A percentile compares a stretch with the other conserved stretches of the same genome.
Evolutionary conservation across 2,329 filamentous ascomycete species (phyloP).

Genomic region (Sphaerulina musiva): DNA sequence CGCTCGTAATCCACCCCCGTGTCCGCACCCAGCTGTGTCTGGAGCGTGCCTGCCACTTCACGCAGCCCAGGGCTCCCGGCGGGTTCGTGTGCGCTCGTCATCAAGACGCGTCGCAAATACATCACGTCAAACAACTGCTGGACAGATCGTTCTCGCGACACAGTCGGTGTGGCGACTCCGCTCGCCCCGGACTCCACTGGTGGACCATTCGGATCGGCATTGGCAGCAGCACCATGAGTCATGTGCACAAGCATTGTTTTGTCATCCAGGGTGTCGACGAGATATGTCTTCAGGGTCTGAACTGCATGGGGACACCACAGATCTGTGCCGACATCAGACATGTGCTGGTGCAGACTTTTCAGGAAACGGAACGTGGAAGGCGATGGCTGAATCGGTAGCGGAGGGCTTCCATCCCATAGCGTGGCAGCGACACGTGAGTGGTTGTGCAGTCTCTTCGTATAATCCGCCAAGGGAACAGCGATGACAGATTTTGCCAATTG

Average conservation of each 20-base stretch:
- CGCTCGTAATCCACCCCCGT: slow-evolving; percentile 43
- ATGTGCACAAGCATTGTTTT: slow-evolving; percentile 32
- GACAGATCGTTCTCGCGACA: slow-evolving; percentile 21
- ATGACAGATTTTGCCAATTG: slow-evolving; percentile 53
- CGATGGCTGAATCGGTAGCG: slow-evolving; percentile 72
- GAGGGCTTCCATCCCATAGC: slow-evolving; percentile 74
- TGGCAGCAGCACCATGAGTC: slow-evolving; percentile 16
- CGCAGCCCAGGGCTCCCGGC: not conserved
- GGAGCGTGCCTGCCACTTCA: slow-evolving; percentile 36
- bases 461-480: slow-evolving; percentile 6
- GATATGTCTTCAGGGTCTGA: slow-evolving; percentile 52
- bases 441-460: slow-evolving; percentile 2
- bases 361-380: slow-evolving; percentile 67
- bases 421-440: slow-evolving; percentile 44
- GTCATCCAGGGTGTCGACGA: slow-evolving; percentile 48
- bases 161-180: not conserved
- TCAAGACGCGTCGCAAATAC: slow-evolving; percentile 35
- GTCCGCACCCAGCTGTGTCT: slow-evolving; percentile 45
- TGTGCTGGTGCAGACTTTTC: slow-evolving; percentile 56
- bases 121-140: slow-evolving; percentile 41
- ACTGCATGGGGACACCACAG: slow-evolving; percentile 72
- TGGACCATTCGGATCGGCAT: slow-evolving; percentile 14
- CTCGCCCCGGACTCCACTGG: slow-evolving; percentile 12
- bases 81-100: not conserved
- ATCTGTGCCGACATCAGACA: slow-evolving; percentile 67